These are phyloP conservation scores for Populus hybrid DNA, from an alignment of 441 rosid species.

Conservation along the genomic window DNA sequence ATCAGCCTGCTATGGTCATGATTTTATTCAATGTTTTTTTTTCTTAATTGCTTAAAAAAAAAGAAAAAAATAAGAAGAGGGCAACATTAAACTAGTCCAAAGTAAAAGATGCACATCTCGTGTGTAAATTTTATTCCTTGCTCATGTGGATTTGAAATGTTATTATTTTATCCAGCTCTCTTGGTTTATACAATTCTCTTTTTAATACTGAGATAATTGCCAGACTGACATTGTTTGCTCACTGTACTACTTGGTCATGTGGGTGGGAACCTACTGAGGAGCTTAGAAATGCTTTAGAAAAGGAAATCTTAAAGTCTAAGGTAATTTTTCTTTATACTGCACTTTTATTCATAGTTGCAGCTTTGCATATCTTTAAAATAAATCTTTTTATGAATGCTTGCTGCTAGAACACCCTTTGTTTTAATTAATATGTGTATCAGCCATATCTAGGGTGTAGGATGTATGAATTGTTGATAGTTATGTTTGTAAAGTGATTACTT, in stretches of 20 bases:
- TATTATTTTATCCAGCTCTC: neutral
- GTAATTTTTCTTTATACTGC: conserved; percentile 32
- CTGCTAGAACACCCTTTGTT: neutral
- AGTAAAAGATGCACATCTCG: neutral
- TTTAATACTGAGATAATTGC: conserved; percentile 2
- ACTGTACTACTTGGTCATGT: conserved; percentile 23
- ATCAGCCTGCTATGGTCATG: neutral
- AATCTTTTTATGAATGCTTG: neutral
- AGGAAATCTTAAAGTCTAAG: conserved; percentile 72
- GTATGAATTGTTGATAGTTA: neutral
- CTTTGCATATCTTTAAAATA: neutral
- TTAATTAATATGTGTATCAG: neutral
- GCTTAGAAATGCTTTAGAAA: conserved; percentile 59
- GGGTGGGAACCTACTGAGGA: conserved; percentile 42
- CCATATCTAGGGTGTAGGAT: neutral
- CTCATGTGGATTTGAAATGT: neutral
- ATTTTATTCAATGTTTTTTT: too few species aligned
- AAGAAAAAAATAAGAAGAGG: neutral
- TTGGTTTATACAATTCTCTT: neutral
- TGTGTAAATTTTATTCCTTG: neutral
- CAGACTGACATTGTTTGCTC: neutral
- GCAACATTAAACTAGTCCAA: neutral
- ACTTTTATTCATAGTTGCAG: conserved; percentile 3
- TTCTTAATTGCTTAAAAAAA: neutral
- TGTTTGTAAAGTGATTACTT: neutral